Conservation (phyloP, 179 eudicot genomes). For the Corrigiola litoralis region DNA sequence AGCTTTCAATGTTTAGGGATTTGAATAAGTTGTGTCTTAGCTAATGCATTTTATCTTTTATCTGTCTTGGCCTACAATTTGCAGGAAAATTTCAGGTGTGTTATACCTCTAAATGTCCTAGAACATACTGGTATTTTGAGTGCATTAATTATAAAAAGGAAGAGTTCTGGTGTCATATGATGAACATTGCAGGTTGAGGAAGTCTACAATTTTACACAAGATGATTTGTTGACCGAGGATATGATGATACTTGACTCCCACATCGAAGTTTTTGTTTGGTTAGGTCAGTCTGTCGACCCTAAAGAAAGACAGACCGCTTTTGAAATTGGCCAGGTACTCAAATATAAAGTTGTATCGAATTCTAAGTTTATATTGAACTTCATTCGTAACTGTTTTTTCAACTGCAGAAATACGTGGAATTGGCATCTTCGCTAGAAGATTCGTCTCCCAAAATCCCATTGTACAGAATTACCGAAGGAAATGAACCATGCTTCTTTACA, state of each 20-base stretch:
- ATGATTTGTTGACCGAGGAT: conserved; percentile 94
- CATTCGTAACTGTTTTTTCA: conserved; percentile 3
- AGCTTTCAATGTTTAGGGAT: neutral
- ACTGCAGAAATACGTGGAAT: conserved; percentile 75
- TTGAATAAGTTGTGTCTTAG: neutral
- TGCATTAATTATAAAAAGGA: neutral
- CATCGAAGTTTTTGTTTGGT: conserved; percentile 93
- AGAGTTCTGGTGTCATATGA: neutral
- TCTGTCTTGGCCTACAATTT: conserved; percentile 24
- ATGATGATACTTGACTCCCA: conserved; percentile 90
- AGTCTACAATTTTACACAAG: conserved; percentile 86
- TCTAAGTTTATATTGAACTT: neutral
- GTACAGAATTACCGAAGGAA: conserved; percentile 86
- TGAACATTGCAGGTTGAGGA: conserved; percentile 68
- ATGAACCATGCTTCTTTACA: conserved; percentile 96
- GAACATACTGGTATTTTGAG: neutral
- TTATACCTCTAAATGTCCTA: neutral
- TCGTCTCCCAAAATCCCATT: conserved; percentile 75
- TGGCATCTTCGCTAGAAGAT: conserved; percentile 80
- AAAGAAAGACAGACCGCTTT: conserved; percentile 91
- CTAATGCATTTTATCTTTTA: conserved; percentile 24
- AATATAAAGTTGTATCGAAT: conserved; percentile 4
- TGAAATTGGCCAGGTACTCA: conserved; percentile 78
- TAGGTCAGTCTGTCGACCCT: conserved; percentile 85
- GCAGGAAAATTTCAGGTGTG: conserved; percentile 93